Percentiles rank a stretch among this genome's conserved stretches.
Evolutionary conservation across 495 filamentous ascomycete genomes (phyloP).

Genomic region (Alectoria sarmentosa): DNA sequence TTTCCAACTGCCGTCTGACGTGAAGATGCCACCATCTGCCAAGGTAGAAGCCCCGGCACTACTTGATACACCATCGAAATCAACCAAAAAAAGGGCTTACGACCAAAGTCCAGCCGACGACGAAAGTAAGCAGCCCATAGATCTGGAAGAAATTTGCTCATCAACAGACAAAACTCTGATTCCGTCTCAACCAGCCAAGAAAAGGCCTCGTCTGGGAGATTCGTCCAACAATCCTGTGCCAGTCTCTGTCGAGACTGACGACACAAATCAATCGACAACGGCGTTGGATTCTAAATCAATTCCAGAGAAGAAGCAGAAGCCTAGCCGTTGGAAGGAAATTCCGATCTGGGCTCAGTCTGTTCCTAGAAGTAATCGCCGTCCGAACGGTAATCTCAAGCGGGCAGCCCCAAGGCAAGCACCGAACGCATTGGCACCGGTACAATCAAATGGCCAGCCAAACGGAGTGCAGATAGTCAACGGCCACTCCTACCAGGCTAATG

Average conservation of each 20-base stretch:
- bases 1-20: background rate
- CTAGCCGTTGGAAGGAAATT: conserved; percentile 14
- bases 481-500: conserved; percentile 20
- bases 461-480: conserved; percentile 16
- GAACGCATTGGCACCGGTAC: conserved; percentile 11
- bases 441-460: conserved; percentile 1
- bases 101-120: background rate
- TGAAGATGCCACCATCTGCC: background rate
- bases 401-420: conserved; percentile 33
- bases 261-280: background rate
- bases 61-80: background rate
- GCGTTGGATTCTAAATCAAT: conserved; percentile 31
- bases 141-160: background rate
- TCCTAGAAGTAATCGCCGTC: conserved; percentile 27
- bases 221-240: conserved; percentile 4
- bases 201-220: conserved; percentile 14
- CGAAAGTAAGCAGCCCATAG: background rate
- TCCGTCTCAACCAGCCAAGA: conserved; percentile 10
- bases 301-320: conserved; percentile 33
- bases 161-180: background rate
- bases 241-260: conserved; percentile 1
- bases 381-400: conserved; percentile 17
- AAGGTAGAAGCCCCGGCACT: background rate
- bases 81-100: background rate
- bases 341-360: conserved; percentile 42